Percentiles rank a stretch among this genome's conserved stretches.
These are phyloP conservation scores for Penicillium odoratum DNA, from an alignment of 495 filamentous ascomycete species.

Conservation along the genomic window DNA sequence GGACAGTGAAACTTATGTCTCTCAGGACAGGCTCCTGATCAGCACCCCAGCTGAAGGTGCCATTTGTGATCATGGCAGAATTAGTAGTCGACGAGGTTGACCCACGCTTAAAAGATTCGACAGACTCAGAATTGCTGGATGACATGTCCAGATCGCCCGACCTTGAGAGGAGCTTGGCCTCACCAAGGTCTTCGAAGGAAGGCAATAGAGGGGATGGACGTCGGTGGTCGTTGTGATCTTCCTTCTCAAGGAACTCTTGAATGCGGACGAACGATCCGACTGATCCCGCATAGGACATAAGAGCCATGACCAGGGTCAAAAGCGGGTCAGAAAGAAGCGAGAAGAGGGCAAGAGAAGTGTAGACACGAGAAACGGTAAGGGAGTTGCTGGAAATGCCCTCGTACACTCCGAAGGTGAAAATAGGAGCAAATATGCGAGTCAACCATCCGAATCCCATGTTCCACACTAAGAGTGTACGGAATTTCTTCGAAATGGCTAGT, in stretches of 20 bases:
- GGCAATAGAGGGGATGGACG: constrained; percentile 21
- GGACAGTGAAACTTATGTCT: constrained; percentile 41
- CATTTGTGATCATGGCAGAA: constrained; percentile 45
- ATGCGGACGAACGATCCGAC: constrained; percentile 60
- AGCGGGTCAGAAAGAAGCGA: constrained; percentile 59
- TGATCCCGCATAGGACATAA: constrained; percentile 53
- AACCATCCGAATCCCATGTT: constrained; percentile 56
- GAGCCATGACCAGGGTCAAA: constrained; percentile 53
- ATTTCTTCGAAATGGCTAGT: constrained; percentile 53
- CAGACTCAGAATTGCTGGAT: constrained; percentile 26
- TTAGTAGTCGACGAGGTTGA: constrained; percentile 19
- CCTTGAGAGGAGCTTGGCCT: constrained; percentile 25
- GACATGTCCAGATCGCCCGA: constrained; percentile 21
- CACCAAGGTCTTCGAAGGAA: constrained; percentile 23
- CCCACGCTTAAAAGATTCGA: constrained; percentile 27
- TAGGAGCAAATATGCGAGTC: constrained; percentile 52
- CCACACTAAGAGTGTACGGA: constrained; percentile 55
- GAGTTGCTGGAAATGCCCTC: constrained; percentile 50
- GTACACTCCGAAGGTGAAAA: constrained; percentile 52
- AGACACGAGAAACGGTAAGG: constrained; percentile 52
- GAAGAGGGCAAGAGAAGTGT: constrained; percentile 62
- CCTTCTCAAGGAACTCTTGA: constrained; percentile 55
- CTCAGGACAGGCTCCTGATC: constrained; percentile 45
- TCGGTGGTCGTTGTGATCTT: constrained; percentile 36
- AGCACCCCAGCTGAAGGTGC: constrained; percentile 52